Conservation (phyloP, 2,329 filamentous ascomycete species). For the Fusarium tjaetaba region DNA sequence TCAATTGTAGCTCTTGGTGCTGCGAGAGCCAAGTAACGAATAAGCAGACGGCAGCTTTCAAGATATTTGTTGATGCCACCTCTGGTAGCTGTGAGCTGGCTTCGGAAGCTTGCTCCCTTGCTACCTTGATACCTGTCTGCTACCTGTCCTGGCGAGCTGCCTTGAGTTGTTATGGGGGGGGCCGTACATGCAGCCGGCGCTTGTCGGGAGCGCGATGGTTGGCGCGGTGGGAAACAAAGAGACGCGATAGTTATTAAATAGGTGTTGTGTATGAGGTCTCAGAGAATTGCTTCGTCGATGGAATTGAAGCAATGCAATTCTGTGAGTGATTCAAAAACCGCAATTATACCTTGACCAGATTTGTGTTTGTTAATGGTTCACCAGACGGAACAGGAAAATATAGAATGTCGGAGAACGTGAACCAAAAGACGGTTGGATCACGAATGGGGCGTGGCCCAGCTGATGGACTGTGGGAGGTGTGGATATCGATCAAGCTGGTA, state of each 20-base stretch:
- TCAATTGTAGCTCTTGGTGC: slow-evolving; percentile 31
- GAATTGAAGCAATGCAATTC: background rate
- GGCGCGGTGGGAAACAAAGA: slow-evolving; percentile 38
- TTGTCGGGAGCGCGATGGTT: slow-evolving; percentile 42
- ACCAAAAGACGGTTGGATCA: slow-evolving; percentile 17
- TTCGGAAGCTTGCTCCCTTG: slow-evolving; percentile 16
- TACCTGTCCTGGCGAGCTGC: slow-evolving; percentile 6
- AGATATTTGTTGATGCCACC: slow-evolving; percentile 27
- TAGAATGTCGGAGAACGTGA: slow-evolving; percentile 1
- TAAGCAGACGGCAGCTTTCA: slow-evolving; percentile 25
- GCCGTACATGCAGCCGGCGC: slow-evolving; percentile 41
- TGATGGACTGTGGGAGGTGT: slow-evolving; percentile 29
- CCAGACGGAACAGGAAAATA: slow-evolving; percentile 1
- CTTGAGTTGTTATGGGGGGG: slow-evolving; percentile 26
- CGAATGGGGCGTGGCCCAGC: slow-evolving; percentile 26
- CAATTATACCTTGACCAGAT: background rate
- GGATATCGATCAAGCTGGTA: slow-evolving; percentile 23
- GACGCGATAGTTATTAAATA: slow-evolving; percentile 23
- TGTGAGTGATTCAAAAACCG: background rate
- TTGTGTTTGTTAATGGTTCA: background rate
- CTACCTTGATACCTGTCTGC: slow-evolving; percentile 10
- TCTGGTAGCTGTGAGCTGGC: slow-evolving; percentile 32
- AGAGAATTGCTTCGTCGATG: background rate
- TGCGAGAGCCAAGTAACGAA: slow-evolving; percentile 10
- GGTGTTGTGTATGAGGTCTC: background rate